phyloP scores from a whole-genome alignment of 1,139 yeast species.

The Saccharomycopsis phalli region DNA sequence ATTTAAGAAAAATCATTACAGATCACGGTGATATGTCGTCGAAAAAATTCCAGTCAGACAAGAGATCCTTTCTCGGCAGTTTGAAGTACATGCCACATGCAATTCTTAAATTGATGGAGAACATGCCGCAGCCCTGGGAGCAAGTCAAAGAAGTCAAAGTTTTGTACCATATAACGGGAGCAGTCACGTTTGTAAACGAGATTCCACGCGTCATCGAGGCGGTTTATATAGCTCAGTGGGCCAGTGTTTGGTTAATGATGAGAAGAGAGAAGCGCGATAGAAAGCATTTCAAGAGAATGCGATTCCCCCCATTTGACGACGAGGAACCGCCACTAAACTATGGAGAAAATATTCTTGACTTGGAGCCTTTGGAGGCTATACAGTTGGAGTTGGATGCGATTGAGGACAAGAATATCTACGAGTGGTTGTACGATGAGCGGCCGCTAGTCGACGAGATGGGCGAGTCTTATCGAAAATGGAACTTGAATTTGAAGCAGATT shows the following conservation, averaged over 20 bases:
- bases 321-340: constrained; percentile 91
- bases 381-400: constrained; percentile 52
- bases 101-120: constrained; percentile 75
- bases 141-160: constrained; percentile 77
- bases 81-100: constrained; percentile 96
- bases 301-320: constrained; percentile 95
- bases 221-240: constrained; percentile 92
- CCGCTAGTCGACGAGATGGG: constrained; percentile 68
- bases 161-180: constrained; percentile 84
- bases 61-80: constrained; percentile 83
- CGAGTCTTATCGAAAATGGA: constrained; percentile 70
- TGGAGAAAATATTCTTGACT: constrained; percentile 65
- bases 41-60: constrained; percentile 74
- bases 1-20: constrained; percentile 71
- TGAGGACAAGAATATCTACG: constrained; percentile 50
- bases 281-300: constrained; percentile 79
- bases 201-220: constrained; percentile 90
- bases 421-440: constrained; percentile 75
- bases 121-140: constrained; percentile 99
- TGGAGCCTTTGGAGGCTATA: constrained; percentile 65
- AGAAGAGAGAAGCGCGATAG: constrained; percentile 89
- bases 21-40: constrained; percentile 86
- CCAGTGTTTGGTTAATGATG: constrained; percentile 87
- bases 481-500: constrained; percentile 51
- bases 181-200: constrained; percentile 92